Evolutionary conservation across 805 yeast genomes (phyloP).

Genomic region (Grigorovia jiainica): DNA sequence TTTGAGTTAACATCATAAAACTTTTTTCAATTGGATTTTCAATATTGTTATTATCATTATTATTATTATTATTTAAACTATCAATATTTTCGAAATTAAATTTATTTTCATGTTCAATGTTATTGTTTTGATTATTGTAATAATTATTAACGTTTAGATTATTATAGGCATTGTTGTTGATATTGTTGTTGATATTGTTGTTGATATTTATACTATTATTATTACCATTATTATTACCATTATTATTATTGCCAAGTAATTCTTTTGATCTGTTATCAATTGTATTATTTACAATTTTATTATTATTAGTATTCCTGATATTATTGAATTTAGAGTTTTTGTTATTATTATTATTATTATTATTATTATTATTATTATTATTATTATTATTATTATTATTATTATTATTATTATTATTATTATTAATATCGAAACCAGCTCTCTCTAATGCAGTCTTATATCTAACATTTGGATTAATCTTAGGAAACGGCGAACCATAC

Average conservation of each 20-base stretch:
- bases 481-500: slow-evolving; percentile 51
- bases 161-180: neutral
- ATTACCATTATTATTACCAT: neutral
- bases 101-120: neutral
- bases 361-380: neutral
- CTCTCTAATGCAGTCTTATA: slow-evolving; percentile 68
- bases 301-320: neutral
- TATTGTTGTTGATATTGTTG: neutral
- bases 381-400: neutral
- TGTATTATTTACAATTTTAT: no score
- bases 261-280: neutral
- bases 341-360: neutral
- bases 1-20: slow-evolving; percentile 25
- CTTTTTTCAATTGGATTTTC: slow-evolving; percentile 25
- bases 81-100: slow-evolving; percentile 1
- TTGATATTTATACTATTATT: neutral
- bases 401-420: neutral
- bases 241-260: neutral
- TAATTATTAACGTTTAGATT: neutral
- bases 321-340: neutral
- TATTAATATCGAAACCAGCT: slow-evolving; percentile 58
- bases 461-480: slow-evolving; percentile 50
- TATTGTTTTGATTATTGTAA: neutral
- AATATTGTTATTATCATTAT: slow-evolving; percentile 1
- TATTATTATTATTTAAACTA: neutral